These are phyloP conservation scores for Kwoniella pini DNA, from an alignment of 768 basidiomycete species.

Conservation along the genomic window DNA sequence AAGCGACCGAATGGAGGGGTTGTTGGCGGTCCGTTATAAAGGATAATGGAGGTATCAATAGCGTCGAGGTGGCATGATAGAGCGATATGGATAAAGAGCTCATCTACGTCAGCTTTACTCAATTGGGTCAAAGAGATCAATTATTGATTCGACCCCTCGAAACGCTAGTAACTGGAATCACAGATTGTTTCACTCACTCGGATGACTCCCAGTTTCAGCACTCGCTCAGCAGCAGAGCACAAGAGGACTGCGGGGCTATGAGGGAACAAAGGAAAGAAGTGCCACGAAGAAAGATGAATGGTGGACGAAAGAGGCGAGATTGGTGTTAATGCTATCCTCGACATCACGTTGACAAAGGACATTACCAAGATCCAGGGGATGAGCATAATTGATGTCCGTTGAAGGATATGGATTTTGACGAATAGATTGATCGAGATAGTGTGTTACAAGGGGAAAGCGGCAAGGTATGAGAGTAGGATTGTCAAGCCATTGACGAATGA, in stretches of 20 bases:
- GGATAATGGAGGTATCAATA: constrained; percentile 9
- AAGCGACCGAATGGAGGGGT: constrained; percentile 17
- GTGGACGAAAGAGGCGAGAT: constrained; percentile 1
- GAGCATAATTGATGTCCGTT: background rate
- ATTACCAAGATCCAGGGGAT: background rate
- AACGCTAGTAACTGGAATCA: constrained; percentile 14
- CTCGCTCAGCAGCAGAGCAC: background rate
- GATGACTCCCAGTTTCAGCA: background rate
- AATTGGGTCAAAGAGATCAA: constrained; percentile 1
- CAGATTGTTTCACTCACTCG: constrained; percentile 20
- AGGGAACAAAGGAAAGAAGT: constrained; percentile 33
- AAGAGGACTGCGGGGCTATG: constrained; percentile 20
- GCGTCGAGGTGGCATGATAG: constrained; percentile 14
- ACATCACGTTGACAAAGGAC: constrained; percentile 2
- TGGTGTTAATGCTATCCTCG: constrained; percentile 1
- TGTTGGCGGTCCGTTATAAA: constrained; percentile 29
- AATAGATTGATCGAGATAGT: background rate
- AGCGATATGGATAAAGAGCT: background rate
- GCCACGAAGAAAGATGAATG: constrained; percentile 1
- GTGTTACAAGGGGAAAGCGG: constrained; percentile 10
- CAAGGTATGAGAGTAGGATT: background rate
- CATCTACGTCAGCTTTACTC: constrained; percentile 26
- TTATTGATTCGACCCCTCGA: constrained; percentile 33
- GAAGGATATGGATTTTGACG: constrained; percentile 5
- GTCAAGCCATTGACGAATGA: background rate